phyloP scores from a whole-genome alignment of 768 basidiomycete species.

The Zangia roseola region DNA sequence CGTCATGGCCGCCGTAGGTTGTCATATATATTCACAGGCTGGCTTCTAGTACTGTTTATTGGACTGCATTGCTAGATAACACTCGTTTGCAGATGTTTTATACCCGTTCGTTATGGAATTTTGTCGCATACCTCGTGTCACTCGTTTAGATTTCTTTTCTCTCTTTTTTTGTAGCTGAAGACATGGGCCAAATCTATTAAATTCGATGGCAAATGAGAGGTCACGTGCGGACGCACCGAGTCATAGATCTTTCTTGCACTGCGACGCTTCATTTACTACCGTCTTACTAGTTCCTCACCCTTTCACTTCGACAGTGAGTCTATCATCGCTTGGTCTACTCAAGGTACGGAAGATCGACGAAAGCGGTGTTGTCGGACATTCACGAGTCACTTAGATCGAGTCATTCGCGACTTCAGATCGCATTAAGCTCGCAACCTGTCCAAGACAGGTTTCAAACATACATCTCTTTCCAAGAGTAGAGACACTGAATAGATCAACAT shows the following conservation, averaged over 20 bases:
- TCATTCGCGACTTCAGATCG: slow-evolving; percentile 2
- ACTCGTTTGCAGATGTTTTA: too few species aligned
- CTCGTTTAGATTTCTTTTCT: too few species aligned
- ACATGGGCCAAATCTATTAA: too few species aligned
- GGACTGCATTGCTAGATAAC: too few species aligned
- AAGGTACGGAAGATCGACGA: background rate
- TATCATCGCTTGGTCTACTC: background rate
- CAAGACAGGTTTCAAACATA: background rate
- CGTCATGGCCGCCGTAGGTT: too few species aligned
- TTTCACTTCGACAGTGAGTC: background rate
- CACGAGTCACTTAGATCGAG: slow-evolving; percentile 14
- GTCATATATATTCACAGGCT: too few species aligned
- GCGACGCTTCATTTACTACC: background rate
- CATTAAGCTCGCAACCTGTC: background rate
- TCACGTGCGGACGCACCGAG: background rate
- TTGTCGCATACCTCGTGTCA: too few species aligned
- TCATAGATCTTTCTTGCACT: background rate
- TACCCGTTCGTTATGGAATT: too few species aligned
- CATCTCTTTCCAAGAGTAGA: background rate
- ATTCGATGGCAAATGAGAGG: too few species aligned
- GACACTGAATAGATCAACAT: slow-evolving; percentile 33
- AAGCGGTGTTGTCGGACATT: background rate
- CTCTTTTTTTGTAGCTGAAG: too few species aligned
- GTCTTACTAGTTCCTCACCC: background rate
- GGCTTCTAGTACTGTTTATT: too few species aligned